Conservation (phyloP, 345 rosid genomes). For the Psidium friedrichsthalianum region DNA sequence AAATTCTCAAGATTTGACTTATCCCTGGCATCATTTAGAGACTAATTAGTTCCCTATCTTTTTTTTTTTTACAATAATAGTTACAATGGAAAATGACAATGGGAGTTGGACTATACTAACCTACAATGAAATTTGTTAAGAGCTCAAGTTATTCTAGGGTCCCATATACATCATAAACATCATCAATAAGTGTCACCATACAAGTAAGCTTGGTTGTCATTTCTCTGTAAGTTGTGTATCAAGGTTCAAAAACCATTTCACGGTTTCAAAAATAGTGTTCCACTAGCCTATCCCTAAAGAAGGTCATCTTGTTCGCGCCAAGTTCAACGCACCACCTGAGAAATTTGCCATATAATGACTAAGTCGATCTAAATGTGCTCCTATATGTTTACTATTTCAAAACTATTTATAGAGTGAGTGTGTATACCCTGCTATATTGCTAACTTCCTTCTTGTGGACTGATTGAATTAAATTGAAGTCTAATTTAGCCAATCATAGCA, state of each 20-base stretch:
- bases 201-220: background rate
- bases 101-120: background rate
- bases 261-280: slow-evolving; percentile 5
- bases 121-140: slow-evolving; percentile 7
- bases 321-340: slow-evolving; percentile 7
- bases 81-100: too few species aligned
- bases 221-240: background rate
- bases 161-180: slow-evolving; percentile 3
- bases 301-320: background rate
- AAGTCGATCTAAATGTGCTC: background rate
- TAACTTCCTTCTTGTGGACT: background rate
- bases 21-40: too few species aligned
- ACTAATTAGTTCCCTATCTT: too few species aligned
- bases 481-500: too few species aligned
- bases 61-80: too few species aligned
- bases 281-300: slow-evolving; percentile 4
- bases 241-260: slow-evolving; percentile 5
- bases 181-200: slow-evolving; percentile 2
- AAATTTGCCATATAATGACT: background rate
- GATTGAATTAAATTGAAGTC: background rate
- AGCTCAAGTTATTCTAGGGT: background rate
- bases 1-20: background rate
- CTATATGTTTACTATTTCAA: too few species aligned
- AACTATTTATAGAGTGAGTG: too few species aligned
- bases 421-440: background rate